Evolutionary conservation across 345 rosid genomes (phyloP).

Genomic region (Limnanthes douglasii): DNA sequence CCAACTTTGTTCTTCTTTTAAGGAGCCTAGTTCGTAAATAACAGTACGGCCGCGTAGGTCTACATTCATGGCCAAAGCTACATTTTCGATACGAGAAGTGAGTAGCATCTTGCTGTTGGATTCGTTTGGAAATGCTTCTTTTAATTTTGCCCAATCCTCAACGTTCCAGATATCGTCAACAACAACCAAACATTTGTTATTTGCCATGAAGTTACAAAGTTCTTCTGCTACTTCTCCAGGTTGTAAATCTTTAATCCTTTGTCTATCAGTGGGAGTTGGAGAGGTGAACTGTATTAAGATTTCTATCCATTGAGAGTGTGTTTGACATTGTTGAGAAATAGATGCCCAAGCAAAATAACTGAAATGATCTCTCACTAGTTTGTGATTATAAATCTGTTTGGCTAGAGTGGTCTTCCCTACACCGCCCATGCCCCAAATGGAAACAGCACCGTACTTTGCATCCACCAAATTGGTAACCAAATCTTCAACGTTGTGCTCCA

Average conservation of each 20-base stretch:
- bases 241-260: constrained; percentile 15
- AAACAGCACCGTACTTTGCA: constrained; percentile 8
- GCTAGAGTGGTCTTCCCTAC: constrained; percentile 42
- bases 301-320: constrained; percentile 17
- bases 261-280: constrained; percentile 17
- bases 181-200: constrained; percentile 28
- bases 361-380: constrained; percentile 15
- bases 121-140: constrained; percentile 18
- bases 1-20: constrained; percentile 23
- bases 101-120: constrained; percentile 22
- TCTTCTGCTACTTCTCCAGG: constrained; percentile 17
- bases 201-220: constrained; percentile 9
- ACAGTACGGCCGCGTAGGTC: constrained; percentile 13
- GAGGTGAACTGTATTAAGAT: constrained; percentile 18
- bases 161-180: constrained; percentile 33
- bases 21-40: constrained; percentile 8
- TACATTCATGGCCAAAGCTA: constrained; percentile 17
- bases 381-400: constrained; percentile 14
- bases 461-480: constrained; percentile 15
- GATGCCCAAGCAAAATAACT: constrained; percentile 25
- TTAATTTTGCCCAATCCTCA: constrained; percentile 21
- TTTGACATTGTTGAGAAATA: constrained; percentile 22
- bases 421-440: constrained; percentile 48
- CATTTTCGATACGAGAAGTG: constrained; percentile 23
- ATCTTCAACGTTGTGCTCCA: constrained; percentile 12